Evolutionary conservation across 2,329 filamentous ascomycete genomes (phyloP).

Genomic region (Aspergillus pseudoglaucus): DNA sequence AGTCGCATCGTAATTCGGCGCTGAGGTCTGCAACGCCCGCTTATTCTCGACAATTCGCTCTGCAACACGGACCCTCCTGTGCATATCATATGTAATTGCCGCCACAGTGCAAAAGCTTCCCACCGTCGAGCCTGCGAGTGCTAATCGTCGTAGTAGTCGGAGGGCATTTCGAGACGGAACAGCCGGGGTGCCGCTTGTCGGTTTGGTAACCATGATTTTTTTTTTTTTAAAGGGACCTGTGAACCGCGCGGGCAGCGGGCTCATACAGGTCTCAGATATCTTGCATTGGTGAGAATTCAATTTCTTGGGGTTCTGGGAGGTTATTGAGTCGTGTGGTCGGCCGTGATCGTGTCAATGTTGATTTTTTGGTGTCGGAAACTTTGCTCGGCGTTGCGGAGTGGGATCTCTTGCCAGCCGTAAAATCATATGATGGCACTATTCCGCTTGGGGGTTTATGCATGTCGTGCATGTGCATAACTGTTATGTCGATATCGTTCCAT

Average conservation of each 20-base stretch:
- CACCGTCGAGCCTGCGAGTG: constrained; percentile 31
- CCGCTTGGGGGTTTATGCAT: not conserved
- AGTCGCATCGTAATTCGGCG: constrained; percentile 37
- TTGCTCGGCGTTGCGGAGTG: not conserved
- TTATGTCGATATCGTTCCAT: not conserved
- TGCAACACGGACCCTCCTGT: constrained; percentile 34
- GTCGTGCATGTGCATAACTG: not conserved
- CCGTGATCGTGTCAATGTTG: not conserved
- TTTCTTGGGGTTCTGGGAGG: not conserved
- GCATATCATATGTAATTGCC: constrained; percentile 37
- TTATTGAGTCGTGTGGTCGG: not conserved
- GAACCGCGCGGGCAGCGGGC: constrained; percentile 21
- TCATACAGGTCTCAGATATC: constrained; percentile 5
- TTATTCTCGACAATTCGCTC: constrained; percentile 41
- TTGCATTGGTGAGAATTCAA: constrained; percentile 8
- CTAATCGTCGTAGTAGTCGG: constrained; percentile 31
- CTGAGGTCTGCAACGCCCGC: constrained; percentile 34
- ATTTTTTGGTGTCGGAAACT: not conserved
- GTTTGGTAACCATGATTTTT: constrained; percentile 29
- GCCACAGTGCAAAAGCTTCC: constrained; percentile 37
- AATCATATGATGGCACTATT: not conserved
- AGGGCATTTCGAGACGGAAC: constrained; percentile 41
- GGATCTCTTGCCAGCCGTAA: not conserved
- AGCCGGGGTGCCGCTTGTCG: constrained; percentile 22
- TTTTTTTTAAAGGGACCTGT: constrained; percentile 9